Percentiles rank a stretch among this genome's conserved stretches.
Conservation (phyloP, 768 basidiomycete genomes). For the Lactarius psammicola region DNA sequence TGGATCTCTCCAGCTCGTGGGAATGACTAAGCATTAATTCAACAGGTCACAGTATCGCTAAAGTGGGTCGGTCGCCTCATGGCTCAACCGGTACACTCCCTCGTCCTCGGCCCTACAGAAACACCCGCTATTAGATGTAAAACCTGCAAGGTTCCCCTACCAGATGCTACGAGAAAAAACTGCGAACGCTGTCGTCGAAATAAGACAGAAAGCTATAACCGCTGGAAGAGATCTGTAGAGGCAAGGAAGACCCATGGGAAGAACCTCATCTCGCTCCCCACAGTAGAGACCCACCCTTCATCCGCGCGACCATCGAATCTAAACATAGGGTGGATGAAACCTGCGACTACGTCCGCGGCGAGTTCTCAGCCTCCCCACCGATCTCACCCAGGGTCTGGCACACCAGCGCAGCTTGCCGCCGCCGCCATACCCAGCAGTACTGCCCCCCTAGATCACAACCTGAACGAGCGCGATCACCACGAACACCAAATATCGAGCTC, state of each 20-base stretch:
- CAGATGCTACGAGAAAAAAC: slow-evolving; percentile 9
- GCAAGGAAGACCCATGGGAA: no score
- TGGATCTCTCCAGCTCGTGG: no score
- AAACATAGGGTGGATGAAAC: background rate
- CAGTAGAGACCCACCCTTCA: background rate
- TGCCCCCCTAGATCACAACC: background rate
- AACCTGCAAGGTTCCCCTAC: background rate
- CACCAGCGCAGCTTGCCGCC: background rate
- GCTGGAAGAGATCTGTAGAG: slow-evolving; percentile 5
- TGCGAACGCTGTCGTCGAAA: slow-evolving; percentile 9
- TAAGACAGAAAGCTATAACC: background rate
- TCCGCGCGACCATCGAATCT: background rate
- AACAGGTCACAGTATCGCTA: background rate
- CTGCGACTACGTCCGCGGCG: background rate
- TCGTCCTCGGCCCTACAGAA: background rate
- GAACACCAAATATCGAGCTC: background rate
- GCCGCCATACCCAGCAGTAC: no score
- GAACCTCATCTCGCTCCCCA: background rate
- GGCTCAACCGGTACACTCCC: background rate
- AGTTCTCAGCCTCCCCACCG: background rate
- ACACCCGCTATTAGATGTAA: slow-evolving; percentile 5
- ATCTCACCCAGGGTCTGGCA: background rate
- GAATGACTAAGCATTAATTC: background rate
- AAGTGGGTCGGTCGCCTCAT: background rate
- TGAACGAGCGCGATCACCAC: background rate